Base-by-base conservation (phyloP, 768 basidiomycete genomes). In the Macrolepiota albuminosa region DNA sequence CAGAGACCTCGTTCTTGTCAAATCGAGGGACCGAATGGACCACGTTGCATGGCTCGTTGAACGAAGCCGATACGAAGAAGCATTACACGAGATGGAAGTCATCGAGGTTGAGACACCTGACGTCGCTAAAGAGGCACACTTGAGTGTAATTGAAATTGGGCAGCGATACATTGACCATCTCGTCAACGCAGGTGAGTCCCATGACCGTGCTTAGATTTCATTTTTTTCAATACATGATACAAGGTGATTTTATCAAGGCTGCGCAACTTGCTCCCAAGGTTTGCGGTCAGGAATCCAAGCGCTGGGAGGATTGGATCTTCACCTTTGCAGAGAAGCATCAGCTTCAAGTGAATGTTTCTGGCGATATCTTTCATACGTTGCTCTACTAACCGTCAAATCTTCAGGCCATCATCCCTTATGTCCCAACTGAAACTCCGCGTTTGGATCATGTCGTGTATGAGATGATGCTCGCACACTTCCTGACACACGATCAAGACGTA, bases 241-340 rank as follows among this genome's bases (percentile, higher is more conserved):
- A 29, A 81, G 80, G 75, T 46, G 76, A 82, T 52, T 98, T 85
- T 64, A 74, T 70, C 0, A 91, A 91, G 67, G 96, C 96, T 1
- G 97, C 96, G 0, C 74, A 79, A 9, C 73, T 97, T 29, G 88
- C 86, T 65, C 88, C 93, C 0, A 94, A 91, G 69, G 93, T 98
- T 7, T 90, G 96, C 64, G 88, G 83, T 4, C 84, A 84, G 47
- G 84, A 96, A 65, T 73, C 80, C 11, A 87, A 86, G 67, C 81
- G 83, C n/a, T 99, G 97, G 97, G 95, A 98, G 69, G 85, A 89
- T 66, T 97, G 91, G 91, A 91, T 98, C 67, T 96, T 97, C 67
- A 76, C 84, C 14, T 98, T 96, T 69, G 90, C 89, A 1, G 85
- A 93, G 70, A 84, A 87, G 65, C 80, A 83, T 29, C 86, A 93